Evolutionary conservation across 208 protist genomes (phyloP).

Genomic region (Acanthamoeba culbertsoni): DNA sequence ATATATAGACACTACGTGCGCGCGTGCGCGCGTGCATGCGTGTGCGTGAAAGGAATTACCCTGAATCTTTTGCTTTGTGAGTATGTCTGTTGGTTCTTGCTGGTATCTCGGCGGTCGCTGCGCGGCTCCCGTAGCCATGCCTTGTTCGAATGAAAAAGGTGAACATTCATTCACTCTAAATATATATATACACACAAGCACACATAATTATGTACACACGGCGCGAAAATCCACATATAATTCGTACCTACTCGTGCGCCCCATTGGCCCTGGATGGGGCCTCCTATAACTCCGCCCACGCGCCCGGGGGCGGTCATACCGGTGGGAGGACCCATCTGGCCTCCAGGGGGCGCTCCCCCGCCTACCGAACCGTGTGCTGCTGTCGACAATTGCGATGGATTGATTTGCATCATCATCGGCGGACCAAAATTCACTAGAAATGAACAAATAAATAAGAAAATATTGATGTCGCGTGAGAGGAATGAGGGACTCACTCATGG

Average conservation of each 20-base stretch:
- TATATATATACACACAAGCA: neutral
- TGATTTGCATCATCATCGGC: neutral
- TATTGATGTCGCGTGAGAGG: too few species aligned
- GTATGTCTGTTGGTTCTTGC: slow-evolving; percentile 10
- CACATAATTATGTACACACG: neutral
- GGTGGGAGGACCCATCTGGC: neutral
- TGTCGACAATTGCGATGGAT: neutral
- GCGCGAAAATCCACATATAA: neutral
- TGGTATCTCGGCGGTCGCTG: neutral
- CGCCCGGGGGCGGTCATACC: neutral
- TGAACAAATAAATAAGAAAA: too few species aligned
- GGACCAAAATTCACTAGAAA: too few species aligned
- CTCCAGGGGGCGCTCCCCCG: neutral
- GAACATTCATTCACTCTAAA: neutral
- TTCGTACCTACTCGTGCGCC: too few species aligned
- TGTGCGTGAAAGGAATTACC: neutral
- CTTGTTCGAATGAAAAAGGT: neutral
- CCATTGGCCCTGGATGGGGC: neutral
- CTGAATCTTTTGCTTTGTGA: slow-evolving; percentile 36
- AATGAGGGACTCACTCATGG: too few species aligned
- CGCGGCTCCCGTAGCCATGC: neutral
- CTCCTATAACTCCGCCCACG: neutral
- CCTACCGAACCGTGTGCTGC: neutral
- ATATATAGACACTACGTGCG: too few species aligned
- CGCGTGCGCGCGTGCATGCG: too few species aligned